Evolutionary conservation across 2,329 filamentous ascomycete genomes (phyloP).

Genomic region (Colletotrichum gloeosporioides): DNA sequence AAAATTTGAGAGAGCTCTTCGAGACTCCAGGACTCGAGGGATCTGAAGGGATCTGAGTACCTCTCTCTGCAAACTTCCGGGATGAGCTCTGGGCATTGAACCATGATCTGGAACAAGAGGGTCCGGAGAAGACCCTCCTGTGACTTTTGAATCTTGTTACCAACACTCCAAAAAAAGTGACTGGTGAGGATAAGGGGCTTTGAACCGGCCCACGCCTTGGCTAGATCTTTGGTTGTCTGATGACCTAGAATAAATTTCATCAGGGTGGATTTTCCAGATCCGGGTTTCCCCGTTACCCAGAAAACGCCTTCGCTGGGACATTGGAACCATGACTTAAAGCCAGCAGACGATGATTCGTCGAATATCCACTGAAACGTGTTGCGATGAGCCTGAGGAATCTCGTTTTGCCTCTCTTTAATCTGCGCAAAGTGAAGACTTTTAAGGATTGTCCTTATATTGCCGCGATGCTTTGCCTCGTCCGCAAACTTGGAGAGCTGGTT

Average conservation of each 20-base stretch:
- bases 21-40: slow-evolving; percentile 28
- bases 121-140: slow-evolving; percentile 41
- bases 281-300: slow-evolving; percentile 47
- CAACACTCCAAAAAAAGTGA: slow-evolving; percentile 48
- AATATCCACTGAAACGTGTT: slow-evolving; percentile 45
- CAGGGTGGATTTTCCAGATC: slow-evolving; percentile 52
- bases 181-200: slow-evolving; percentile 32
- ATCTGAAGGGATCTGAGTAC: background rate
- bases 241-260: slow-evolving; percentile 42
- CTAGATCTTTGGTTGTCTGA: slow-evolving; percentile 19
- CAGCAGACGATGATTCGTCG: slow-evolving; percentile 7
- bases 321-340: slow-evolving; percentile 32
- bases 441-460: background rate
- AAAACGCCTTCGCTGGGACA: slow-evolving; percentile 30
- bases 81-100: background rate
- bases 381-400: slow-evolving; percentile 40
- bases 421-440: background rate
- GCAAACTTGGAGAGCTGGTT: background rate
- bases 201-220: slow-evolving; percentile 37
- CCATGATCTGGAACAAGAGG: slow-evolving; percentile 16
- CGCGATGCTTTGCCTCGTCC: background rate
- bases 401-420: background rate
- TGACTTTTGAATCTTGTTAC: slow-evolving; percentile 42
- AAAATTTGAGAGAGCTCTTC: slow-evolving; percentile 30
- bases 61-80: background rate